Evolutionary conservation across 2,329 filamentous ascomycete genomes (phyloP).

Genomic region (Neocatenulostroma microsporum): DNA sequence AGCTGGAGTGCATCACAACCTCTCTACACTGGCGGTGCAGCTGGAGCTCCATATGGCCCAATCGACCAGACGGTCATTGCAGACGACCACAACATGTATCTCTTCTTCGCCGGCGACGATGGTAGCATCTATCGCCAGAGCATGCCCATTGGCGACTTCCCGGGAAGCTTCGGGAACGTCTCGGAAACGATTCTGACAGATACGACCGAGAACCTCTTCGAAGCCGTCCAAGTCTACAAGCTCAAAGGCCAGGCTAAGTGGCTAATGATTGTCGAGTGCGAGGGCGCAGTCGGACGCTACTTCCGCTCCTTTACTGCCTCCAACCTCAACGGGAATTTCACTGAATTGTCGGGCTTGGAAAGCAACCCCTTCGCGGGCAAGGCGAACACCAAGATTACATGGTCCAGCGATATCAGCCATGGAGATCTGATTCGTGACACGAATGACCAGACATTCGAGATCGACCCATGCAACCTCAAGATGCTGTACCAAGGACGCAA

Average conservation of each 20-base stretch:
- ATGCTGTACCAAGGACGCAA: conserved; percentile 54
- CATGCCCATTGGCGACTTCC: conserved; percentile 58
- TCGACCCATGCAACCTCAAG: conserved; percentile 59
- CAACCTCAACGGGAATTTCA: conserved; percentile 52
- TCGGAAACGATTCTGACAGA: conserved; percentile 48
- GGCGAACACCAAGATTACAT: conserved; percentile 55
- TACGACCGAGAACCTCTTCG: conserved; percentile 52
- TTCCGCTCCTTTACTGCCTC: conserved; percentile 60
- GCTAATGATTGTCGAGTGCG: conserved; percentile 50
- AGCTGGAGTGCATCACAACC: conserved; percentile 49
- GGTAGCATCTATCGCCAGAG: conserved; percentile 57
- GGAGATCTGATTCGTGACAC: conserved; percentile 53
- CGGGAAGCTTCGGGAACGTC: conserved; percentile 49
- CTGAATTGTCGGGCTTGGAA: conserved; percentile 49
- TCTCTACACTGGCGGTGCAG: conserved; percentile 52
- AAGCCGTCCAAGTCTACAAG: conserved; percentile 60
- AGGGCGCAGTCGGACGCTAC: conserved; percentile 51
- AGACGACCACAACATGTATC: conserved; percentile 54
- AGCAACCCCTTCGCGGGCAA: conserved; percentile 55
- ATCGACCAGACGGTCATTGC: conserved; percentile 61
- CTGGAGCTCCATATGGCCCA: conserved; percentile 43
- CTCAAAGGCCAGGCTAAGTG: conserved; percentile 43
- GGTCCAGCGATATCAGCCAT: conserved; percentile 61
- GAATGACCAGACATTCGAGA: conserved; percentile 54
- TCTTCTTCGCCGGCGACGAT: conserved; percentile 62